Evolutionary conservation across 192 early-diverging fungal species (phyloP), one percentile per base, ranked within the genome.

Genomic region (Coemansia reversa): DNA sequence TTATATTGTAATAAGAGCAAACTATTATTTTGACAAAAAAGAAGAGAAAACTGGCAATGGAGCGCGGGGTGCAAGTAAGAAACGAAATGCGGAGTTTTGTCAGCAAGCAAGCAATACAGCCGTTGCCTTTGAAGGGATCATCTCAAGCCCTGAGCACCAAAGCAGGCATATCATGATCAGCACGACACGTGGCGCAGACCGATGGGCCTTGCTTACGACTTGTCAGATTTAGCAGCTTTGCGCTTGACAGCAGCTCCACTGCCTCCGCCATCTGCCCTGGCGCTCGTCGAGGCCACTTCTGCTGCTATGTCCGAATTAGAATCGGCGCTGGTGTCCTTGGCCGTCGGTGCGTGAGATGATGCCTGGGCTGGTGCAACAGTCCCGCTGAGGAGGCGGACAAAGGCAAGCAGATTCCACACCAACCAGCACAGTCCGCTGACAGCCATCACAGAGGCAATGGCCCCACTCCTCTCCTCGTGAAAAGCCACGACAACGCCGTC

Each of bases 351-450:
- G 49, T 57, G 24, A 6, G 63, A 32, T 19, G 27, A 48, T n/a
- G 65, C 35, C n/a, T 32, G 30, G 18, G 35, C 23, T 18, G 74
- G 35, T 23, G 28, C 22, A 35, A 52, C 52, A n/a, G 56, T 55
- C 18, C 58, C 4, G 19, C 18, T 51, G 28, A 53, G 22, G 23
- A 72, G 66, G 51, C 70, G 58, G 32, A 58, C 33, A 23, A 78
- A 30, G 18, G 60, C 22, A 1, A 69, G 30, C 42, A 65, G 11
- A 49, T 78, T 78, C 75, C 75, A 78, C n/a, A 30, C 45, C 25
- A 78, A 48, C 75, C 75, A 78, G 35, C 63, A 58, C n/a, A 78
- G 32, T 18, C 65, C 75, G 27, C 51, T 55, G 14, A 50, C 51
- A 0, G 59, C 70, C 75, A 78, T 78, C 5, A 58, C 58, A 14